These are phyloP conservation scores for Parachaetomium inaequale DNA, from an alignment of 495 filamentous ascomycete genomes.

Conservation along the genomic window DNA sequence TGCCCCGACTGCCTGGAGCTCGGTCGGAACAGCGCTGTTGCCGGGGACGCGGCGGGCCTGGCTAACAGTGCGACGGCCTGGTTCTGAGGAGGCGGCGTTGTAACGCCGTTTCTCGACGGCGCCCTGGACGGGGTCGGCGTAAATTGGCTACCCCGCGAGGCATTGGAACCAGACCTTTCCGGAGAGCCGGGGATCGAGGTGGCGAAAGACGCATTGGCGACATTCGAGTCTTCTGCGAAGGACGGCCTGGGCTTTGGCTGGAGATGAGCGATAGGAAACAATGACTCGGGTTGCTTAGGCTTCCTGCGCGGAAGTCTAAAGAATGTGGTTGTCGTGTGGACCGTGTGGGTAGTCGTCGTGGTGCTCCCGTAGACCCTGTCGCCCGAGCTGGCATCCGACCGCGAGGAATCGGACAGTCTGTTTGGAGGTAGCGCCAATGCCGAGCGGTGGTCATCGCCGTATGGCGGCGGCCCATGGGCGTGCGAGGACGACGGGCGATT, in stretches of 20 bases:
- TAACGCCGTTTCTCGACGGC: conserved; percentile 43
- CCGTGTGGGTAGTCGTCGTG: conserved; percentile 57
- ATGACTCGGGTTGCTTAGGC: conserved; percentile 67
- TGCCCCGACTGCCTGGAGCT: conserved; percentile 64
- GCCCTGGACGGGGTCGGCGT: conserved; percentile 50
- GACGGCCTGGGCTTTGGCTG: conserved; percentile 61
- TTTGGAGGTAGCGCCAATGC: conserved; percentile 64
- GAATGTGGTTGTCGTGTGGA: conserved; percentile 65
- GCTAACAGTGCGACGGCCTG: conserved; percentile 24
- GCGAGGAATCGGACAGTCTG: conserved; percentile 84
- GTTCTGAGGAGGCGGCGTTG: conserved; percentile 36
- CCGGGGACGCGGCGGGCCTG: conserved; percentile 42
- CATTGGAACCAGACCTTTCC: conserved; percentile 16
- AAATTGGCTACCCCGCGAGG: conserved; percentile 26
- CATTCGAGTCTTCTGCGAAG: conserved; percentile 28
- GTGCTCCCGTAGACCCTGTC: conserved; percentile 65
- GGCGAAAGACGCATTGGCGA: conserved; percentile 33
- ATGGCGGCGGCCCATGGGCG: conserved; percentile 51
- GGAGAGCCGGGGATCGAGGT: conserved; percentile 27
- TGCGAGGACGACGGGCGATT: conserved; percentile 54
- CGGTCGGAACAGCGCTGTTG: conserved; percentile 58
- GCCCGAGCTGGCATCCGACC: conserved; percentile 81
- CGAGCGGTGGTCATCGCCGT: conserved; percentile 62
- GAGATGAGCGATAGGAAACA: conserved; percentile 74
- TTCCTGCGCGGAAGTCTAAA: conserved; percentile 80